phyloP scores from a whole-genome alignment of 2,329 filamentous ascomycete species.

The Fusarium vanettenii region DNA sequence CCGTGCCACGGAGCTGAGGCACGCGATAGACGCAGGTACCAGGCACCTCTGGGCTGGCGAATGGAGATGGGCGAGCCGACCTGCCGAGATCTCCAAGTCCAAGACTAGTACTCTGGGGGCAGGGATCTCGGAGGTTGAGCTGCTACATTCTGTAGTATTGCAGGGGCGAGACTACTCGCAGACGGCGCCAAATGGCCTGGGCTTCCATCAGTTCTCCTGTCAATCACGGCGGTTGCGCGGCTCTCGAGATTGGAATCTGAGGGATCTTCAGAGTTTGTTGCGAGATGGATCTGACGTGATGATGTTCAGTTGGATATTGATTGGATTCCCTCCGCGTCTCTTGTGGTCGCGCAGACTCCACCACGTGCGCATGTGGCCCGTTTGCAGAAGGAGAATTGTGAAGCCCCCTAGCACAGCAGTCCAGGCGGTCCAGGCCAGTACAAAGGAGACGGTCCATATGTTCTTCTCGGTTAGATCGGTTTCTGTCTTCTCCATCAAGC shows the following conservation, averaged over 20 bases:
- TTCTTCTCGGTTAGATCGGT: constrained; percentile 16
- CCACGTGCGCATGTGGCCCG: constrained; percentile 5
- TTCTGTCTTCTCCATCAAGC: background rate
- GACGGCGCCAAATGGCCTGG: constrained; percentile 34
- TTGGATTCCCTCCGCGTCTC: constrained; percentile 34
- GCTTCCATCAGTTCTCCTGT: constrained; percentile 37
- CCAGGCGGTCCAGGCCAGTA: constrained; percentile 5
- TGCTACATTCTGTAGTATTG: constrained; percentile 6
- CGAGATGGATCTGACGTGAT: background rate
- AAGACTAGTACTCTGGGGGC: constrained; percentile 6
- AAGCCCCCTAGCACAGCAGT: constrained; percentile 28
- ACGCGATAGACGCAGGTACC: constrained; percentile 39
- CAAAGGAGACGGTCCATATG: background rate
- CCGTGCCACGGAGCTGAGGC: constrained; percentile 7
- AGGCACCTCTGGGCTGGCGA: constrained; percentile 17
- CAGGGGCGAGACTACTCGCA: constrained; percentile 14
- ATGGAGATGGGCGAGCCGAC: constrained; percentile 22
- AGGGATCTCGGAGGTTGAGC: constrained; percentile 12
- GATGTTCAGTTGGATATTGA: constrained; percentile 19
- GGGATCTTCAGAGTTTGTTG: constrained; percentile 31
- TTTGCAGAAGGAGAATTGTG: constrained; percentile 26
- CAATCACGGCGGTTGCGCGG: constrained; percentile 25
- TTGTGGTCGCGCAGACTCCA: constrained; percentile 26
- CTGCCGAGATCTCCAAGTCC: constrained; percentile 33
- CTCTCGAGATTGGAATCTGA: constrained; percentile 35